These are phyloP conservation scores for Mucor racemosus DNA, from an alignment of 371 early-diverging fungal genomes.

Conservation along the genomic window DNA sequence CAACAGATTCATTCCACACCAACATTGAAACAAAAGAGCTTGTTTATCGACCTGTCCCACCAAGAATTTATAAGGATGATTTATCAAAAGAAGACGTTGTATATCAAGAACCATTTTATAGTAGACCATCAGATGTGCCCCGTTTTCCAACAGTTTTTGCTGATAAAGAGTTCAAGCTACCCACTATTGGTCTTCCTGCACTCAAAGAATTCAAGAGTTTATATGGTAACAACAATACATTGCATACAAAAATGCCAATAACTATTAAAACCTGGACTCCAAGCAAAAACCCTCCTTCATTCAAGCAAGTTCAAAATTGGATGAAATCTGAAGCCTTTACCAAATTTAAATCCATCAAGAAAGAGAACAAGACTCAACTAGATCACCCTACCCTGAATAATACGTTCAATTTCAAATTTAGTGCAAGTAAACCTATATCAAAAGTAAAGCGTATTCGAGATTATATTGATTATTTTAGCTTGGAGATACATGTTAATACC, in stretches of 20 bases:
- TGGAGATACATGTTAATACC: constrained; percentile 52
- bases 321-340: constrained; percentile 3
- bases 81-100: constrained; percentile 19
- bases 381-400: constrained; percentile 64
- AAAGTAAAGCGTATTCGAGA: constrained; percentile 26
- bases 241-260: neutral
- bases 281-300: constrained; percentile 37
- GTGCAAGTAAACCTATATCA: constrained; percentile 43
- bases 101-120: constrained; percentile 69
- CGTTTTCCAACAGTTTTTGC: constrained; percentile 52
- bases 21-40: constrained; percentile 11
- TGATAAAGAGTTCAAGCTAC: constrained; percentile 57
- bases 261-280: constrained; percentile 39
- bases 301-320: constrained; percentile 34
- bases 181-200: constrained; percentile 28
- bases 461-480: constrained; percentile 47
- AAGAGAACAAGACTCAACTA: constrained; percentile 35
- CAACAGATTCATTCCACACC: neutral
- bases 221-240: neutral
- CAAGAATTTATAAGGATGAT: constrained; percentile 11
- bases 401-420: constrained; percentile 62
- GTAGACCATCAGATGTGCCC: constrained; percentile 62
- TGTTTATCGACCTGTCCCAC: constrained; percentile 31
- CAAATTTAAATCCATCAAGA: neutral
- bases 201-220: constrained; percentile 29